These are phyloP conservation scores for Beauveria sp. DNA, from an alignment of 2,329 filamentous ascomycete species.

Conservation along the genomic window DNA sequence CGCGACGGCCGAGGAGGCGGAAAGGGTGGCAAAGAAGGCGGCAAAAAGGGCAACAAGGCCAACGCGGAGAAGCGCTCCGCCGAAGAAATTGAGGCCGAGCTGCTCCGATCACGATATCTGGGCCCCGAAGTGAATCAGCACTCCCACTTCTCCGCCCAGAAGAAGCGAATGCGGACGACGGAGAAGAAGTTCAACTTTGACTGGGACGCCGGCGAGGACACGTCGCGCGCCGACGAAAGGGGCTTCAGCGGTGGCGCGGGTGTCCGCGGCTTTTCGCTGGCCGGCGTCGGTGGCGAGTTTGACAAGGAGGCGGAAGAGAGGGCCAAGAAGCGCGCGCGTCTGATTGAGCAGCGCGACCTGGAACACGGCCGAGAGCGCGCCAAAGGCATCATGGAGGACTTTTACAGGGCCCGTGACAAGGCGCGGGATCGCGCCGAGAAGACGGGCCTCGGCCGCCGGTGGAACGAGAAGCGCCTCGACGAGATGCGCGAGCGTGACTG, in stretches of 20 bases:
- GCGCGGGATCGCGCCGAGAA: slow-evolving; percentile 65
- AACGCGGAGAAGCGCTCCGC: slow-evolving; percentile 32
- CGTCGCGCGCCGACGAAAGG: slow-evolving; percentile 59
- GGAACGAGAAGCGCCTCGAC: slow-evolving; percentile 85
- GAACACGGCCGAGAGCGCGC: slow-evolving; percentile 73
- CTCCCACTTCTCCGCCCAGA: slow-evolving; percentile 87
- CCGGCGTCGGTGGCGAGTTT: slow-evolving; percentile 42
- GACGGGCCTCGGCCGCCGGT: slow-evolving; percentile 81
- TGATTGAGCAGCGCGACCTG: slow-evolving; percentile 65
- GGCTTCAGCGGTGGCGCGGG: slow-evolving; percentile 47
- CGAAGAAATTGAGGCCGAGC: slow-evolving; percentile 63
- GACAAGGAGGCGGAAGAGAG: slow-evolving; percentile 49
- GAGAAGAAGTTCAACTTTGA: slow-evolving; percentile 99
- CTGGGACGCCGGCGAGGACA: slow-evolving; percentile 94
- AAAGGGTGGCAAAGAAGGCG: slow-evolving; percentile 19
- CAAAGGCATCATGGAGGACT: slow-evolving; percentile 72
- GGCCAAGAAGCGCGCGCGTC: slow-evolving; percentile 52
- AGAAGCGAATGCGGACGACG: slow-evolving; percentile 86
- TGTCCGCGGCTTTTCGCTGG: slow-evolving; percentile 31
- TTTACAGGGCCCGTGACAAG: slow-evolving; percentile 53
- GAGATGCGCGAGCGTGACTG: slow-evolving; percentile 98
- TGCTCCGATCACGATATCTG: slow-evolving; percentile 80
- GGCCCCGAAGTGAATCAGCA: slow-evolving; percentile 76
- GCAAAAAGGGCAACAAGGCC: slow-evolving; percentile 29
- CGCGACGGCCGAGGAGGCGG: slow-evolving; percentile 36